Base-by-base conservation (phyloP, 2,329 filamentous ascomycete genomes). In the Gnomoniopsis smithogilvyi region DNA sequence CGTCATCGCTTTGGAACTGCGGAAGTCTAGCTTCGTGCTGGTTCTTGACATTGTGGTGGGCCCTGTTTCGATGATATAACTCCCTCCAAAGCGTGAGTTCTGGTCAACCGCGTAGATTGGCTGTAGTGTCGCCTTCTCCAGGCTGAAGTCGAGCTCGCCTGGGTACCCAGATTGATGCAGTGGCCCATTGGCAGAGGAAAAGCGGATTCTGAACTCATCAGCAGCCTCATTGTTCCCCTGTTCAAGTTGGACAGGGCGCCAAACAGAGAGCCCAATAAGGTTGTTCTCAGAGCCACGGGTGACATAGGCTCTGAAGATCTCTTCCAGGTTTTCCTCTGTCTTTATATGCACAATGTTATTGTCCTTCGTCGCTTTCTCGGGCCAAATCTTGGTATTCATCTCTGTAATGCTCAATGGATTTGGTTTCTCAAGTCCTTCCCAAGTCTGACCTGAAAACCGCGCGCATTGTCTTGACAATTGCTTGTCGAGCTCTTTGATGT, bases 401-500 rank as follows among this genome's bases (percentile, higher is more conserved):
- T 15, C 17, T 12, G 12, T 43, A n/a, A 43, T 43, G 8, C 19
- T n/a, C 38, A 43, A 19, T 6, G 15, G 38, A 12, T n/a, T 12
- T 12, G 38, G 38, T 19, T n/a, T 12, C 15, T 43, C 38, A 19
- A 43, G 38, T 43, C 38, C 38, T 43, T 43, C 38, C 38, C 38
- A 43, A 19, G 14, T 43, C 34, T 36, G 34, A 10, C 17, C 38
- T 43, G 38, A 71, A 36, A 72, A 73, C 14, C 68, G 65, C 4
- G 59, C 59, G 51, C 66, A 66, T 50, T 67, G 63, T 0, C 56
- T 56, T 1, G 70, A 71, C 12, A 73, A 60, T 8, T 68, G 64
- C 43, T 72, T 67, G 58, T 73, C 69, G 2, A 73, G 64, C 54
- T 73, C 66, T 7, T 62, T 63, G 15, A 67, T 57, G 26, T 72